These are phyloP conservation scores for Marasmius oreades DNA, from an alignment of 1,284 basidiomycete genomes.

Conservation along the genomic window DNA sequence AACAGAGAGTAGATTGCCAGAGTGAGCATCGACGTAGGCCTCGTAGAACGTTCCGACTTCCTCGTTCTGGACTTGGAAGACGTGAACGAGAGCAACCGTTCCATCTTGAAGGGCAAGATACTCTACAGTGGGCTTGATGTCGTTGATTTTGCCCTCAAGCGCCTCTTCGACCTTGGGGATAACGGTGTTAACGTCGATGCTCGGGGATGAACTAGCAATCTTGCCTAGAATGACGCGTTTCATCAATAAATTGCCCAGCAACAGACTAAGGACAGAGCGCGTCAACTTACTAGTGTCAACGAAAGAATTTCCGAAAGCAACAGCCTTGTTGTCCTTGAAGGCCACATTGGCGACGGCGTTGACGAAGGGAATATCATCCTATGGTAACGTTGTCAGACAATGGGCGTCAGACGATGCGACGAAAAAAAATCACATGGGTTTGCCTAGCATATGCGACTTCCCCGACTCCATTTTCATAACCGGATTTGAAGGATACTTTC, in stretches of 20 bases:
- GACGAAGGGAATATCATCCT: conserved; percentile 44
- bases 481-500: conserved; percentile 30
- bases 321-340: too few relatives aligned
- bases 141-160: conserved; percentile 29
- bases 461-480: conserved; percentile 22
- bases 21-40: conserved; percentile 59
- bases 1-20: conserved; percentile 49
- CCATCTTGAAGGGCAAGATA: conserved; percentile 42
- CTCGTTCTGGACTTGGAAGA: conserved; percentile 52
- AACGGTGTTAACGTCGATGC: conserved; percentile 25
- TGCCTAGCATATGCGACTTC: conserved; percentile 39
- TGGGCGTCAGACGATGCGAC: too few relatives aligned
- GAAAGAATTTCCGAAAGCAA: conserved; percentile 48
- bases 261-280: too few relatives aligned
- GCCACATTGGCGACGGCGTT: conserved; percentile 40
- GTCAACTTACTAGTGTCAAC: conserved; percentile 41
- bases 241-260: too few relatives aligned
- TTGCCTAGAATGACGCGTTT: conserved; percentile 7
- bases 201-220: conserved; percentile 28
- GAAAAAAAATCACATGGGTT: conserved; percentile 29
- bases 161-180: conserved; percentile 26
- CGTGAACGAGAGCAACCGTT: conserved; percentile 43
- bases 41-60: conserved; percentile 53
- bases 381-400: neutral
- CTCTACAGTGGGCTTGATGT: conserved; percentile 29